Base-by-base conservation (phyloP, 108 stramenopile genomes). In the Fragilariopsis cylindrus region DNA sequence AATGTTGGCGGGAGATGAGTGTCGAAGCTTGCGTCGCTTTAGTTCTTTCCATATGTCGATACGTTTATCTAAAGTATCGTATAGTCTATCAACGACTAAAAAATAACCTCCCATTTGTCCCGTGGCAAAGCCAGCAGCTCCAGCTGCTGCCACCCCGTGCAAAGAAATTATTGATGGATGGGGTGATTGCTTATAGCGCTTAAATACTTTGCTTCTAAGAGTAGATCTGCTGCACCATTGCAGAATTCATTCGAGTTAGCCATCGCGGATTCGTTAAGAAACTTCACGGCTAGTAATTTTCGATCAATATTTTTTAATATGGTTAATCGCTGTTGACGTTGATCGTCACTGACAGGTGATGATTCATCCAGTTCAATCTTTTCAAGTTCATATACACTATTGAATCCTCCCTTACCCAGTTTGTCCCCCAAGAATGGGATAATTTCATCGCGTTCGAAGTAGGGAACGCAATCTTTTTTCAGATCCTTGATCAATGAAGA, bases 201-300 rank as follows among this genome's bases (percentile, higher is more conserved):
- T 46, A 93, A 65, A 68, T 91, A 90, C 69, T 91, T 88, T 55
- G 88, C 90, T 73, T 93, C 92, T 67, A 91, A 45, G 4, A 91
- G 73, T 48, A 93, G 73, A 76, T 93, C 92, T 18, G 82, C 76
- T 1, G 90, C 89, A 6, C 90, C 92, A 49, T 87, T 84, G 71
- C 85, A 86, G 63, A 87, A 93, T 60, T 85, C 81, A 69, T 89
- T 75, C 5, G 84, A 76, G 48, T 85, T 78, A 8, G 45, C 47
- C 65, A 83, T 83, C 7, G 88, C 69, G 40, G 82, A 79, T 40
- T 87, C 81, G 55, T 80, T 84, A 45, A 93, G 76, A 48, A 86
- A 90, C 69, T 93, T 93, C 52, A 86, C 77, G 0, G 85, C 85
- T 48, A 84, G 50, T 3, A 63, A 7, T 60, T 80, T 77, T 18